Percentiles rank a stretch among this genome's conserved stretches.
These are phyloP conservation scores for Agapanthus africanus DNA, from an alignment of 106 monocot species.

Conservation along the genomic window DNA sequence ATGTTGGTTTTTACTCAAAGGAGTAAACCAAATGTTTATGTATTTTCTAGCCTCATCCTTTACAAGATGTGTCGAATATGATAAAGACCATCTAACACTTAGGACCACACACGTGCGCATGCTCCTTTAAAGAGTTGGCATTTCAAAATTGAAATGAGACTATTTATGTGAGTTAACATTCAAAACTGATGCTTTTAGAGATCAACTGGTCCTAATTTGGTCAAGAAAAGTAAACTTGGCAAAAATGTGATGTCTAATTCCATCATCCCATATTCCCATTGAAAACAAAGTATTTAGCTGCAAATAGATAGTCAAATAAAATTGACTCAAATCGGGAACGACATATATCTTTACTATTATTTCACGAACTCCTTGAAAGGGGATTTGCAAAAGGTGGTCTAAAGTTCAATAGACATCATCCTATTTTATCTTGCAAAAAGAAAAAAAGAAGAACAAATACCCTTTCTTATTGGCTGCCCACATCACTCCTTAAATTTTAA, in stretches of 20 bases:
- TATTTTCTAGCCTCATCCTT: background rate
- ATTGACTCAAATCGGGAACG: background rate
- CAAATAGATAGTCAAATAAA: background rate
- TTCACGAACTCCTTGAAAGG: too few relatives aligned
- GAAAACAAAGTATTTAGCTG: background rate
- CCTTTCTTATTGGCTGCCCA: too few relatives aligned
- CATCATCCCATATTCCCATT: background rate
- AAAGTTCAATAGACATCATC: too few relatives aligned
- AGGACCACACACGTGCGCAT: too few relatives aligned
- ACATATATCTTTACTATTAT: background rate
- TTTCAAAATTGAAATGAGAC: background rate
- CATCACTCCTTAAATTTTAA: too few relatives aligned
- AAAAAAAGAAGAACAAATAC: background rate
- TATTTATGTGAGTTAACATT: background rate
- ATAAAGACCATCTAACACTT: too few relatives aligned
- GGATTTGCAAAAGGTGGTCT: too few relatives aligned
- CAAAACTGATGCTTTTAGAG: background rate
- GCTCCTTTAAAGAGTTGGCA: background rate
- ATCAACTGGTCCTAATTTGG: background rate
- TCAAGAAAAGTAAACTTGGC: background rate
- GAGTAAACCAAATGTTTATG: too few relatives aligned
- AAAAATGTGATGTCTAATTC: background rate
- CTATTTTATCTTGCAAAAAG: background rate
- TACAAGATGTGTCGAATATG: background rate
- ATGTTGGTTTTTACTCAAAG: too few relatives aligned